Percentiles rank a stretch among this genome's conserved stretches.
Conservation (phyloP, 192 early-diverging fungal species). For the Gaertneriomyces semiglobifer region DNA sequence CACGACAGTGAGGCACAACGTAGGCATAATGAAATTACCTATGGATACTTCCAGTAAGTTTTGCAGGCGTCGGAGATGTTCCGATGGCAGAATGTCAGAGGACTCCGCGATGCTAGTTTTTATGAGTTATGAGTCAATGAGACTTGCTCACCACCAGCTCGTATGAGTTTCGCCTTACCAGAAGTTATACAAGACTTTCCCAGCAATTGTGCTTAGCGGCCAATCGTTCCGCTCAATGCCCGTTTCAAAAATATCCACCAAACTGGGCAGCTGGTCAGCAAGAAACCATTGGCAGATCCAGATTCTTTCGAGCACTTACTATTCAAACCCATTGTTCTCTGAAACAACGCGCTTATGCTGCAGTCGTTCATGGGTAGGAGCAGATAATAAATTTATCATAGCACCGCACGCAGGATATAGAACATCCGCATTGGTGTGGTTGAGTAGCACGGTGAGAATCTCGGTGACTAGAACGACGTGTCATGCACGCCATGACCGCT, state of each 20-base stretch:
- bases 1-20: no score
- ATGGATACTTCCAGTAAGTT: no score
- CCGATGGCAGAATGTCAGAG: no score
- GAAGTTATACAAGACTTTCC: slow-evolving; percentile 29
- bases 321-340: slow-evolving; percentile 20
- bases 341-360: slow-evolving; percentile 2
- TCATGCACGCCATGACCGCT: background rate
- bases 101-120: no score
- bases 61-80: no score
- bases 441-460: slow-evolving; percentile 39
- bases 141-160: background rate
- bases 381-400: slow-evolving; percentile 34
- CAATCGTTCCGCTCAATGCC: slow-evolving; percentile 12
- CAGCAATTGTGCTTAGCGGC: slow-evolving; percentile 15
- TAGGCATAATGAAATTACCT: no score
- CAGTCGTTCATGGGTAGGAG: background rate
- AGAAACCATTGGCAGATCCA: background rate
- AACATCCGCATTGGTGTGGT: slow-evolving; percentile 33
- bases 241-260: slow-evolving; percentile 25
- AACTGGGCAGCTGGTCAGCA: slow-evolving; percentile 11
- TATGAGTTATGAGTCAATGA: no score
- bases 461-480: slow-evolving; percentile 34
- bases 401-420: slow-evolving; percentile 41
- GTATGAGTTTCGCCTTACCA: slow-evolving; percentile 11
- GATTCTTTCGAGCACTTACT: slow-evolving; percentile 12